Evolutionary conservation across 1,284 basidiomycete species (phyloP).

Genomic region (Anthracocystis panici-leucophaei): DNA sequence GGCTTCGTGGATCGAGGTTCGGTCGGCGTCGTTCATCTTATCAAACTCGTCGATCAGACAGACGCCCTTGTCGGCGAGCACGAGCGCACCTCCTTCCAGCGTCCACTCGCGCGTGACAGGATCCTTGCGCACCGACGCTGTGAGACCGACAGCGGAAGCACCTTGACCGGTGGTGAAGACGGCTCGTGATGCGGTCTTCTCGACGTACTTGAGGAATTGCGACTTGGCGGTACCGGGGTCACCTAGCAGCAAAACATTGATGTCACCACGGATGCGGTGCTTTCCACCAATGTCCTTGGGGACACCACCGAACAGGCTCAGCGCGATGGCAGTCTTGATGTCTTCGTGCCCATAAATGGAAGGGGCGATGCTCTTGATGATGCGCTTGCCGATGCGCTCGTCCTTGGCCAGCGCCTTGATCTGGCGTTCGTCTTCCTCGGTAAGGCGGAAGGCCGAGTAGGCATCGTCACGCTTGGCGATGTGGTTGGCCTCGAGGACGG

Average conservation of each 20-base stretch:
- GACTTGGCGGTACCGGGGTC: slow-evolving; percentile 99
- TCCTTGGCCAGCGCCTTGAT: slow-evolving; percentile 88
- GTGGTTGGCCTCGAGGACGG: slow-evolving; percentile 92
- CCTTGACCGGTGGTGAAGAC: slow-evolving; percentile 99
- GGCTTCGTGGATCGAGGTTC: slow-evolving; percentile 97
- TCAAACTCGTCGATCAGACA: slow-evolving; percentile 99
- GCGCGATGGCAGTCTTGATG: slow-evolving; percentile 96
- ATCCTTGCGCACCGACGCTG: slow-evolving; percentile 96
- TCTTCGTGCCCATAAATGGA: slow-evolving; percentile 99
- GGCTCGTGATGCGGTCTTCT: slow-evolving; percentile 95
- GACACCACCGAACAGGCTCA: slow-evolving; percentile 93
- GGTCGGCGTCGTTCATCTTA: slow-evolving; percentile 96
- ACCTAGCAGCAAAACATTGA: slow-evolving; percentile 93
- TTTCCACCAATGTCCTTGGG: slow-evolving; percentile 96
- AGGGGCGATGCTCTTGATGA: slow-evolving; percentile 97
- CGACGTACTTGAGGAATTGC: slow-evolving; percentile 98
- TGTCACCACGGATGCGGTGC: slow-evolving; percentile 95
- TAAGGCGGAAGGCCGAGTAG: slow-evolving; percentile 94
- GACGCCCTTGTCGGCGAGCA: slow-evolving; percentile 97
- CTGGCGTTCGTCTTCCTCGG: slow-evolving; percentile 93
- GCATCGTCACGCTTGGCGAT: slow-evolving; percentile 90
- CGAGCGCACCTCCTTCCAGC: slow-evolving; percentile 94
- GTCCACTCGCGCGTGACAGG: slow-evolving; percentile 98
- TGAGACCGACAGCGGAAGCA: slow-evolving; percentile 96
- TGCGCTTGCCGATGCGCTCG: slow-evolving; percentile 93